Evolutionary conservation across 768 basidiomycete species (phyloP).

Genomic region (Termitomyces bulborhizus): DNA sequence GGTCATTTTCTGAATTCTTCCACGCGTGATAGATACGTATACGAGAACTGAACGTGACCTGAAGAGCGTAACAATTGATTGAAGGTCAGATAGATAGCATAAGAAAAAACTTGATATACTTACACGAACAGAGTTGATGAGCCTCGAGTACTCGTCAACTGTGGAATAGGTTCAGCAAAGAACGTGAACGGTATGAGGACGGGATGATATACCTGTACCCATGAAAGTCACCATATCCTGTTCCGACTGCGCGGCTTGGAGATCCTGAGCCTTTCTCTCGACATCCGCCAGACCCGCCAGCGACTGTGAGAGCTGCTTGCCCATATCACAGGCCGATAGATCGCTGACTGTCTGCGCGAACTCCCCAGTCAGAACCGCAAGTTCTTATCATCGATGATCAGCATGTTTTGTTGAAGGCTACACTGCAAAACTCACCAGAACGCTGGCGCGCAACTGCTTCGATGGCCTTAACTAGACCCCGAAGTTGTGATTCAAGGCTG

Average conservation of each 20-base stretch:
- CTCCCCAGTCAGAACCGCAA: constrained; percentile 67
- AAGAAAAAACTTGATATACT: constrained; percentile 19
- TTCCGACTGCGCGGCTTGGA: constrained; percentile 69
- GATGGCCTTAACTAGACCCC: constrained; percentile 81
- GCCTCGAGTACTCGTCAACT: constrained; percentile 91
- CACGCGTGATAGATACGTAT: constrained; percentile 76
- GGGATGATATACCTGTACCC: constrained; percentile 50
- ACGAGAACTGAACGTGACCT: constrained; percentile 87
- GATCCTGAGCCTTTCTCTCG: constrained; percentile 65
- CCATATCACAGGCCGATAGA: constrained; percentile 72
- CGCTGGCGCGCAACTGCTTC: constrained; percentile 83
- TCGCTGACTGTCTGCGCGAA: constrained; percentile 69
- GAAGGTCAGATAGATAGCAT: neutral
- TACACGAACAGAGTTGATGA: constrained; percentile 83
- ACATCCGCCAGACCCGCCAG: constrained; percentile 70
- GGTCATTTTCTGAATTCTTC: constrained; percentile 75
- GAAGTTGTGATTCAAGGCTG: constrained; percentile 83
- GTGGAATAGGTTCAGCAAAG: neutral
- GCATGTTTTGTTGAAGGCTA: neutral
- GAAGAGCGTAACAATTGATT: neutral
- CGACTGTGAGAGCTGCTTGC: constrained; percentile 62
- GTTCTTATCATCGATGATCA: constrained; percentile 43
- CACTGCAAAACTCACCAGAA: constrained; percentile 37
- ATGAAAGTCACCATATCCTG: constrained; percentile 79
- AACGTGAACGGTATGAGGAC: neutral